Evolutionary conservation across 1,284 basidiomycete genomes (phyloP), one percentile per base, ranked within the genome.

Genomic region (Termitomyces sp.): DNA sequence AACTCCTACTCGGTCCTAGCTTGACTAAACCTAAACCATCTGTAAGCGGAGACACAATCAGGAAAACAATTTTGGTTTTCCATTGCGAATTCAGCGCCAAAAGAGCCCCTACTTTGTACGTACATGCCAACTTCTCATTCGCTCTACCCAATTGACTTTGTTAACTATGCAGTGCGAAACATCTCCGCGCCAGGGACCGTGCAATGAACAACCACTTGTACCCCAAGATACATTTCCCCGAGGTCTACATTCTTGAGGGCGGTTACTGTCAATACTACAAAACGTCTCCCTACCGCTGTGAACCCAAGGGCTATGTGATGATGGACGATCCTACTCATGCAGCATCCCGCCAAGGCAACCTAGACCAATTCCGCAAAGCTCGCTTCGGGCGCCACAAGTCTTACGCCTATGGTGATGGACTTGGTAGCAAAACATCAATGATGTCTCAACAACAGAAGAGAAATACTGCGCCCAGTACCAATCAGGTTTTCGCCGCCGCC

Each of bases 51-150:
- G 86, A 93, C 58, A 61, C 71, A 1, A 72, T 72, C 51, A 84
- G 74, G 68, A 97, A 91, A 78, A 92, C 80, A 3, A 77, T 99
- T 16, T 72, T 99, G 45, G 81, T 99, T 53, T 98, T 99, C 76
- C 96, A 99, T 69, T 99, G 96, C 78, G 96, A 99, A 73, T 98
- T 97, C 67, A 95, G 91, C 64, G 86, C 82, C 37, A 97, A 97
- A 72, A 83, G 96, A 46, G 97, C 94, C 1, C 96, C 96, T 1
- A 95, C 94, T 9, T 93, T 97, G 93, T 95, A 66, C 72, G 87
- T 75, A 28, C 40, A 28, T 28, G 3, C 65, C 57, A 43, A 11
- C 3, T 34, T 31, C n/a, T 34, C 51, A 9, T 24, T 41, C 40
- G 49, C 5, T 50, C 26, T 50, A 49, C 33, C 21, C 44, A 5